A percentile compares a stretch with the other conserved stretches of the same genome.
Evolutionary conservation across 768 basidiomycete genomes (phyloP).

Genomic region (Hemileccinum impolitum): DNA sequence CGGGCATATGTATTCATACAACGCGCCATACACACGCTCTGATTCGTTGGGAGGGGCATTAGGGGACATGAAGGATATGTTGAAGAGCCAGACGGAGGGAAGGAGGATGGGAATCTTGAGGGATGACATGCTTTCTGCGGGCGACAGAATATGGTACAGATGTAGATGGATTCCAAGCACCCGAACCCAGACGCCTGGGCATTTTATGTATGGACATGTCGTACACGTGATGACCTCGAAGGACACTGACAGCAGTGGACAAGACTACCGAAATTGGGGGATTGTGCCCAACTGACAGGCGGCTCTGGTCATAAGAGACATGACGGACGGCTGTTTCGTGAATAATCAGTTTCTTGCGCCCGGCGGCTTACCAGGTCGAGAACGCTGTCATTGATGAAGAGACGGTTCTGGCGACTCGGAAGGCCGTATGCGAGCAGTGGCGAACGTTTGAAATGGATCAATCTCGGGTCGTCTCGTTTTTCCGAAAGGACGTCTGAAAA

Average conservation of each 20-base stretch:
- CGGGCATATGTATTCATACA: conserved; percentile 26
- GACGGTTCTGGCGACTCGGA: no score
- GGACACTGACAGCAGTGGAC: not conserved
- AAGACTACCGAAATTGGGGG: conserved; percentile 3
- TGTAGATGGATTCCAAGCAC: not conserved
- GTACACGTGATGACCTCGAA: conserved; percentile 15
- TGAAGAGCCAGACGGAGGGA: conserved; percentile 28
- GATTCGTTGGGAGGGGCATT: conserved; percentile 17
- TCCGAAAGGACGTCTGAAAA: not conserved
- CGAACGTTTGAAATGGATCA: not conserved
- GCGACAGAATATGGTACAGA: not conserved
- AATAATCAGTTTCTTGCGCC: no score
- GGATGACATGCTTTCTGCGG: conserved; percentile 14
- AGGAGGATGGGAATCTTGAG: conserved; percentile 22
- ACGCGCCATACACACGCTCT: conserved; percentile 15
- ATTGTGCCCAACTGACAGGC: not conserved
- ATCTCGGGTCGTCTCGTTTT: not conserved
- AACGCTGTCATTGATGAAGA: not conserved
- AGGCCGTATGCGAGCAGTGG: not conserved
- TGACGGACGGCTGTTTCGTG: not conserved
- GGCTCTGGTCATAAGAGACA: not conserved
- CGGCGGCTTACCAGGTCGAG: not conserved
- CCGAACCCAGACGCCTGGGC: not conserved
- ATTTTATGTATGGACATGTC: conserved; percentile 11
- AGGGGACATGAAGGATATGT: conserved; percentile 23